Evolutionary conservation across 805 yeast genomes (phyloP).

Genomic region (Torulaspora microellipsoides): DNA sequence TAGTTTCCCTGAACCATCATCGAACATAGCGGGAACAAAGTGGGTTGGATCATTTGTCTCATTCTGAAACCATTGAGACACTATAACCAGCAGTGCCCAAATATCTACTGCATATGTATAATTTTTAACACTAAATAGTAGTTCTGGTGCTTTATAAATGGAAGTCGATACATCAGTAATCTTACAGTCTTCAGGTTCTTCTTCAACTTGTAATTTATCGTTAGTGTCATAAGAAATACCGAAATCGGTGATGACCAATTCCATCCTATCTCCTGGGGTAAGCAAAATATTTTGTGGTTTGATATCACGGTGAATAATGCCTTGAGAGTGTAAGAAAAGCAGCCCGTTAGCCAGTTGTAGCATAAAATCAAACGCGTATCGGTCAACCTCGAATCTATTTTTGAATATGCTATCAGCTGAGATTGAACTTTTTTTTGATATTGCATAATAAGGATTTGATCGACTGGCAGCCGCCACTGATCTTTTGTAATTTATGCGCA

Average conservation of each 20-base stretch:
- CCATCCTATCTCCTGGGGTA: conserved; percentile 23
- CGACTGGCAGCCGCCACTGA: conserved; percentile 2
- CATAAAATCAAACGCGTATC: conserved; percentile 45
- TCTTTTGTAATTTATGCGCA: conserved; percentile 17
- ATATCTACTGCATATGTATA: conserved; percentile 59
- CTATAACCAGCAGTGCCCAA: conserved; percentile 65
- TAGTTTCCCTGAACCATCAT: conserved; percentile 24
- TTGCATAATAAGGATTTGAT: conserved; percentile 22
- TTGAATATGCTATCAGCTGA: conserved; percentile 3
- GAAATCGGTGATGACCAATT: conserved; percentile 63
- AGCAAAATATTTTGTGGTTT: conserved; percentile 93
- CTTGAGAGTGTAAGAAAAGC: conserved; percentile 77
- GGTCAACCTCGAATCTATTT: conserved; percentile 21
- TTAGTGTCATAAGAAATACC: conserved; percentile 52
- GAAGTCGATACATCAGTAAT: conserved; percentile 58
- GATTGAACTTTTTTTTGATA: neutral
- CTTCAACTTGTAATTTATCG: conserved; percentile 20
- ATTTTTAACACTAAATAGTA: conserved; percentile 53
- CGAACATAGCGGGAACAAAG: conserved; percentile 25
- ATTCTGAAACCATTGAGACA: conserved; percentile 46
- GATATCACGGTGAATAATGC: conserved; percentile 90
- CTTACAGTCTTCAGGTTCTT: conserved; percentile 28
- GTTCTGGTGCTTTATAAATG: conserved; percentile 71
- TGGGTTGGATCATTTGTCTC: conserved; percentile 18
- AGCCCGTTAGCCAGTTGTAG: conserved; percentile 70